These are phyloP conservation scores for Blastobotrys petasosporus DNA, from an alignment of 1,139 yeast species.

Conservation along the genomic window DNA sequence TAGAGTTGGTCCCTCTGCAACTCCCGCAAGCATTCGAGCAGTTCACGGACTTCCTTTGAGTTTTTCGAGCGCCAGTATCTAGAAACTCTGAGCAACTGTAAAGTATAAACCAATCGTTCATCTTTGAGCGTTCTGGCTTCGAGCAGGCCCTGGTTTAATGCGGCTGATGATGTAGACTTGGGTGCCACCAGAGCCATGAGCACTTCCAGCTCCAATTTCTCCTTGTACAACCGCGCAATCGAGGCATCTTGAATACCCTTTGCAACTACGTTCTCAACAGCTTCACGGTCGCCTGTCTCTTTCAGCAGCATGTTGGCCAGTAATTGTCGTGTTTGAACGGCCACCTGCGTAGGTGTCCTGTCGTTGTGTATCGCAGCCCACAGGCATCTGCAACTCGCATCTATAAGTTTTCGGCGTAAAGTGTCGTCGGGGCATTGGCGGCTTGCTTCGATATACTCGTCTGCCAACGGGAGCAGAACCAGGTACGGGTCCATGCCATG, in stretches of 20 bases:
- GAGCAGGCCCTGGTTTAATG: not conserved
- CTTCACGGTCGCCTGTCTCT: conserved; percentile 5
- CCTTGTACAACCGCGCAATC: conserved; percentile 2
- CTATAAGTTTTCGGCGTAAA: not conserved
- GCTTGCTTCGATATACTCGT: conserved; percentile 11
- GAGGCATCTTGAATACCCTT: conserved; percentile 8
- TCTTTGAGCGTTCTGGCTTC: conserved; percentile 6
- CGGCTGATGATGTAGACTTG: not conserved
- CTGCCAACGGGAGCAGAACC: conserved; percentile 10
- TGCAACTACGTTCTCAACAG: not conserved
- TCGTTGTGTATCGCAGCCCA: conserved; percentile 1
- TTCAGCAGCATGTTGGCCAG: conserved; percentile 9
- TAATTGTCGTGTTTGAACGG: conserved; percentile 6
- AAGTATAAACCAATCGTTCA: conserved; percentile 4
- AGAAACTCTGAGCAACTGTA: not conserved
- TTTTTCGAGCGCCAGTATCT: not conserved
- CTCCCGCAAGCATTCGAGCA: not conserved
- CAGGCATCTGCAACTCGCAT: conserved; percentile 9
- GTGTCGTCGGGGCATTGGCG: not conserved
- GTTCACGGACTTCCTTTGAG: not conserved
- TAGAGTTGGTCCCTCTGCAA: conserved; percentile 1
- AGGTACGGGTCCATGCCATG: not conserved
- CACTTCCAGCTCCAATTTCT: conserved; percentile 7
- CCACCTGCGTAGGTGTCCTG: conserved; percentile 2
- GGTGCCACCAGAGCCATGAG: not conserved